phyloP scores from a whole-genome alignment of 1,284 basidiomycete genomes.

The Gastroboletus turbinatus region DNA sequence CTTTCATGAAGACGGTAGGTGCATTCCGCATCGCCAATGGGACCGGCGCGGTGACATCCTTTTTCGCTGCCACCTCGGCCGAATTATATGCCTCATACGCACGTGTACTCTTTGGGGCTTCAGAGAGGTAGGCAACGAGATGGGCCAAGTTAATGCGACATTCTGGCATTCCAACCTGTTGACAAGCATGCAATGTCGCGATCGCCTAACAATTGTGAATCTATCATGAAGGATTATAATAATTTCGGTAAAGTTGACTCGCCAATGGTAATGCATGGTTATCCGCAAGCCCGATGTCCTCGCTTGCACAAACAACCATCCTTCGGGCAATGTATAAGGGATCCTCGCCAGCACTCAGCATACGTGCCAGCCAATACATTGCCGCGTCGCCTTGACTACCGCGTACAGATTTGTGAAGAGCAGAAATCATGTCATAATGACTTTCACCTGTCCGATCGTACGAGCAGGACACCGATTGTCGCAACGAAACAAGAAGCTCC shows the following conservation, averaged over 20 bases:
- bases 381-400: slow-evolving; percentile 81
- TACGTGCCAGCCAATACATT: slow-evolving; percentile 87
- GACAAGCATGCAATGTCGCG: slow-evolving; percentile 78
- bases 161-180: slow-evolving; percentile 84
- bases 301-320: slow-evolving; percentile 82
- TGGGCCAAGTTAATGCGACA: slow-evolving; percentile 79
- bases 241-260: slow-evolving; percentile 18
- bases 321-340: slow-evolving; percentile 82
- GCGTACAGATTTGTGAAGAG: slow-evolving; percentile 84
- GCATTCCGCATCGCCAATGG: slow-evolving; percentile 86
- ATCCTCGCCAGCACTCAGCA: slow-evolving; percentile 87
- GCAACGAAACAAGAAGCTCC: slow-evolving; percentile 49
- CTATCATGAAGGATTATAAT: background rate
- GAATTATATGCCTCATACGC: slow-evolving; percentile 76
- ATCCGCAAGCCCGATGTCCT: slow-evolving; percentile 85
- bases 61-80: slow-evolving; percentile 63
- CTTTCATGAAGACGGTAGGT: slow-evolving; percentile 81
- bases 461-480: slow-evolving; percentile 54
- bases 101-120: slow-evolving; percentile 82
- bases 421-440: slow-evolving; percentile 86
- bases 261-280: slow-evolving; percentile 71
- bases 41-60: slow-evolving; percentile 57
- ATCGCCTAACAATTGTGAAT: slow-evolving; percentile 54
- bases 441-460: slow-evolving; percentile 79
- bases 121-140: slow-evolving; percentile 78